Evolutionary conservation across 768 basidiomycete species (phyloP).

Genomic region (Mycena filopes): DNA sequence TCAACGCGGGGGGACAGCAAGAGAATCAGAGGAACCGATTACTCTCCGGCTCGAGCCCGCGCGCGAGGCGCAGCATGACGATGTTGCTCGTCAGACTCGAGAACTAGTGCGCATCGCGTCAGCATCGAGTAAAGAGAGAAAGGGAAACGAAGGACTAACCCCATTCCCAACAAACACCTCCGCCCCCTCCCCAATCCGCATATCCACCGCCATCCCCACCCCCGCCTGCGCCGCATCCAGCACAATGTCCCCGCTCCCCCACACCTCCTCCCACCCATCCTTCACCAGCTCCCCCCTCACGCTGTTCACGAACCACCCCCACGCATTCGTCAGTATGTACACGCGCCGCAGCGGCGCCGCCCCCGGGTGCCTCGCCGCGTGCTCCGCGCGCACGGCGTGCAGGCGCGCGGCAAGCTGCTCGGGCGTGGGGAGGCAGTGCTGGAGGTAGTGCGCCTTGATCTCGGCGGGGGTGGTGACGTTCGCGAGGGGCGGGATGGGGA

Average conservation of each 20-base stretch:
- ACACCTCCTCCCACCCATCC: constrained; percentile 64
- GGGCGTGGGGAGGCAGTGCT: constrained; percentile 56
- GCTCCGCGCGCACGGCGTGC: constrained; percentile 45
- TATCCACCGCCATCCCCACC: constrained; percentile 51
- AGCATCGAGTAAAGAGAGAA: not conserved
- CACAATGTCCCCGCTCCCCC: constrained; percentile 51
- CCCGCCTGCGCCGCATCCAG: constrained; percentile 56
- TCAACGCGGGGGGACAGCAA: not conserved
- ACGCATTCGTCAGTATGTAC: constrained; percentile 64
- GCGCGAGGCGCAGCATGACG: constrained; percentile 46
- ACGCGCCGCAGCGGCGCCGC: constrained; percentile 41
- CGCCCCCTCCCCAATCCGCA: constrained; percentile 54
- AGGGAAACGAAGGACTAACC: constrained; percentile 2
- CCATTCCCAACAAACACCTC: constrained; percentile 57
- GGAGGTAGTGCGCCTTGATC: constrained; percentile 47
- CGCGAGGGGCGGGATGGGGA: constrained; percentile 37
- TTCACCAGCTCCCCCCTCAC: constrained; percentile 47
- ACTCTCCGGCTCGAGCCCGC: constrained; percentile 31
- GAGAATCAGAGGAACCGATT: constrained; percentile 31
- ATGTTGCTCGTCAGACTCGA: constrained; percentile 53
- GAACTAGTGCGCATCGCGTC: constrained; percentile 34
- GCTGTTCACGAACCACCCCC: constrained; percentile 54
- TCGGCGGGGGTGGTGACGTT: constrained; percentile 20
- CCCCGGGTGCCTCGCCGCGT: constrained; percentile 38
- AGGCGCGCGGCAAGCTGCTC: constrained; percentile 53